A percentile compares a stretch with the other conserved stretches of the same genome.
Conservation (phyloP, 768 basidiomycete species). For the Fomitopsis serialis region DNA sequence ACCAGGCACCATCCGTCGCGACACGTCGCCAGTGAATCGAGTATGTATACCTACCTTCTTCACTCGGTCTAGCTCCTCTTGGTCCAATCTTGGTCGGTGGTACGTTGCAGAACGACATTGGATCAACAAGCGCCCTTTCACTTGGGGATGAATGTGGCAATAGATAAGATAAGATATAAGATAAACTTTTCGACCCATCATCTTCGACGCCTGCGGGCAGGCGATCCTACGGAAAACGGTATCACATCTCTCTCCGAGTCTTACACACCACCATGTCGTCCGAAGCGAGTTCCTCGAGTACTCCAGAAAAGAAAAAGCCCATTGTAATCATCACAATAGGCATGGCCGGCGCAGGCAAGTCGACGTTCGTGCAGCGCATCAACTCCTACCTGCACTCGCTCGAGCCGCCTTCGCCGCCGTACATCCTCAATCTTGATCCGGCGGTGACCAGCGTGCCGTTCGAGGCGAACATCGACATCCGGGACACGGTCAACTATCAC, state of each 20-base stretch:
- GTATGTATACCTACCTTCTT: too few species aligned
- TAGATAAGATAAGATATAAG: too few species aligned
- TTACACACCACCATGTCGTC: constrained; percentile 7
- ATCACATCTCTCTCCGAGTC: neutral
- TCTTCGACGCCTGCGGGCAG: too few species aligned
- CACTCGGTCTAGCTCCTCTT: too few species aligned
- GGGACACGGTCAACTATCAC: constrained; percentile 95
- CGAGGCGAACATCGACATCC: constrained; percentile 95
- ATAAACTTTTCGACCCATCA: too few species aligned
- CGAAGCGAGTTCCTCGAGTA: constrained; percentile 4
- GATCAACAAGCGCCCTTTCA: too few species aligned
- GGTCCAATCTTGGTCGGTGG: too few species aligned
- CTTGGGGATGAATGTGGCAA: too few species aligned
- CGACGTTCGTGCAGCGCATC: constrained; percentile 92
- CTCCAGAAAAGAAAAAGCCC: constrained; percentile 46
- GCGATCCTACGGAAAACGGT: neutral
- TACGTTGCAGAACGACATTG: too few species aligned
- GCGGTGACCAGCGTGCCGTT: constrained; percentile 90
- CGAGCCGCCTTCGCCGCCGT: constrained; percentile 67
- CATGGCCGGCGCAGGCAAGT: constrained; percentile 97
- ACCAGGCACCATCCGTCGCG: too few species aligned
- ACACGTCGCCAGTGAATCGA: too few species aligned
- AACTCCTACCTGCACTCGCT: constrained; percentile 84
- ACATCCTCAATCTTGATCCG: constrained; percentile 96
- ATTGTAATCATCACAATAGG: constrained; percentile 87